These are phyloP conservation scores for Viola odorata DNA, from an alignment of 345 rosid genomes.

Conservation along the genomic window DNA sequence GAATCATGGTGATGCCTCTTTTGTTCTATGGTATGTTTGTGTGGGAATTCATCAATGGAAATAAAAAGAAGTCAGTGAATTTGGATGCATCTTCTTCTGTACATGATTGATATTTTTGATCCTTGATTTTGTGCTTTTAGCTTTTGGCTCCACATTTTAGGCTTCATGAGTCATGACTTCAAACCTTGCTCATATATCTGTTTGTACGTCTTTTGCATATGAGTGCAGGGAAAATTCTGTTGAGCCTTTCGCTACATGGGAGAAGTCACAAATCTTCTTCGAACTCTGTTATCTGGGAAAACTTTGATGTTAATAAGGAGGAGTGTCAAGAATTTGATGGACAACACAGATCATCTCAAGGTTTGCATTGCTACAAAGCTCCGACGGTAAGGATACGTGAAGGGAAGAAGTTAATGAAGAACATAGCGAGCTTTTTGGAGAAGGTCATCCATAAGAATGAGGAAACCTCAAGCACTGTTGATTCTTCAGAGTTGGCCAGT, in stretches of 20 bases:
- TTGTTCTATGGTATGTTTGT: no score
- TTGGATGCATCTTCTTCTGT: no score
- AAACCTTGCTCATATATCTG: neutral
- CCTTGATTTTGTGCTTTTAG: no score
- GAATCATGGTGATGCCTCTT: no score
- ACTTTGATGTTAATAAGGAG: slow-evolving; percentile 27
- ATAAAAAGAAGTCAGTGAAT: no score
- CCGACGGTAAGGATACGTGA: slow-evolving; percentile 38
- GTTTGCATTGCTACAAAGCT: slow-evolving; percentile 29
- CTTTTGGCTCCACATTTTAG: no score
- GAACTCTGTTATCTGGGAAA: slow-evolving; percentile 20
- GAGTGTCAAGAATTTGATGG: slow-evolving; percentile 32
- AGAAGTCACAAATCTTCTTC: slow-evolving; percentile 28
- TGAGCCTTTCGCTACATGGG: slow-evolving; percentile 50
- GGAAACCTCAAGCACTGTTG: slow-evolving; percentile 36
- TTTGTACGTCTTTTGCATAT: neutral
- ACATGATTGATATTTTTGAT: no score
- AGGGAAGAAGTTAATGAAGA: slow-evolving; percentile 61
- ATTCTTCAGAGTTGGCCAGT: slow-evolving; percentile 36
- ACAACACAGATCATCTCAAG: slow-evolving; percentile 22
- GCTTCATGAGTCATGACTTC: neutral
- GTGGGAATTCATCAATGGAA: no score
- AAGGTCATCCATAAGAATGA: slow-evolving; percentile 56
- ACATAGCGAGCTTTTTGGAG: slow-evolving; percentile 42
- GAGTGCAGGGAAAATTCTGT: slow-evolving; percentile 71